Evolutionary conservation across 2,329 filamentous ascomycete genomes (phyloP).

Genomic region (Fonsecaea multimorphosa): DNA sequence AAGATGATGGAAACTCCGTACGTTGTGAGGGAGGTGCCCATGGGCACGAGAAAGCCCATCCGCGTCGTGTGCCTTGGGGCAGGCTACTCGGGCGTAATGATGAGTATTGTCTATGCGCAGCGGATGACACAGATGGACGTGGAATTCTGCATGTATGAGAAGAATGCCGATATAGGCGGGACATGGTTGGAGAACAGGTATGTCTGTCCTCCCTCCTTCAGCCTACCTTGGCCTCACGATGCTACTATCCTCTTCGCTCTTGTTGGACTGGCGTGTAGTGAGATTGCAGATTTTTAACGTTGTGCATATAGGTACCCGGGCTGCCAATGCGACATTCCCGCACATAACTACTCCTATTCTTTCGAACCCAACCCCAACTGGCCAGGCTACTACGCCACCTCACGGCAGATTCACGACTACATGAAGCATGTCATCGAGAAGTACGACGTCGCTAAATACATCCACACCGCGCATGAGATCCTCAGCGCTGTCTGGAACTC

Average conservation of each 20-base stretch:
- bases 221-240: too few relatives aligned
- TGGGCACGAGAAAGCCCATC: conserved; percentile 13
- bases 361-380: conserved; percentile 72
- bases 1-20: background rate
- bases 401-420: conserved; percentile 31
- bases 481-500: conserved; percentile 62
- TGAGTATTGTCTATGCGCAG: conserved; percentile 40
- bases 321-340: conserved; percentile 26
- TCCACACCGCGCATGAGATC: conserved; percentile 63
- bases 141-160: conserved; percentile 38
- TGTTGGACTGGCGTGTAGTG: background rate
- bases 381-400: conserved; percentile 64
- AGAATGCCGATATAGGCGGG: conserved; percentile 41
- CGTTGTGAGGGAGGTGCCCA: background rate
- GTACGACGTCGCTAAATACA: conserved; percentile 57
- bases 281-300: background rate
- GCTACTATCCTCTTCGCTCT: too few relatives aligned
- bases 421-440: conserved; percentile 21
- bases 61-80: conserved; percentile 34
- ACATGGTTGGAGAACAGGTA: conserved; percentile 43
- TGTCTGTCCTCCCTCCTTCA: conserved; percentile 7
- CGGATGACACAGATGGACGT: conserved; percentile 18
- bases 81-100: conserved; percentile 35
- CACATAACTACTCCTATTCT: conserved; percentile 71
- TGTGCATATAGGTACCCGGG: conserved; percentile 16